These are phyloP conservation scores for Rhizophora mangle DNA, from an alignment of 345 rosid genomes.

Conservation along the genomic window DNA sequence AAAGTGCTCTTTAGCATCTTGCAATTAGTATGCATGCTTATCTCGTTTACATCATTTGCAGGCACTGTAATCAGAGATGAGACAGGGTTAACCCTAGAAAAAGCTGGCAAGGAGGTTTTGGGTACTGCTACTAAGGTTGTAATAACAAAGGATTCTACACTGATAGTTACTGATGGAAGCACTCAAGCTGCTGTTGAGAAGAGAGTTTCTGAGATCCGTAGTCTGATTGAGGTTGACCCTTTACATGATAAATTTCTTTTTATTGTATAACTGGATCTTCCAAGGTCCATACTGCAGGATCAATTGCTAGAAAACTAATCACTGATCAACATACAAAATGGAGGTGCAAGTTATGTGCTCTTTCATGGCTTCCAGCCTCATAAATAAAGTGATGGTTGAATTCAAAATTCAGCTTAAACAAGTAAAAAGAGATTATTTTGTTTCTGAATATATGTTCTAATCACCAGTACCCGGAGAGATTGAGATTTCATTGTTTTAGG, in stretches of 20 bases:
- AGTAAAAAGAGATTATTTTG: too few species aligned
- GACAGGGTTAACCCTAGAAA: slow-evolving; percentile 62
- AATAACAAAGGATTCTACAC: slow-evolving; percentile 73
- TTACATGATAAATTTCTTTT: not conserved
- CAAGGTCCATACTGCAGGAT: slow-evolving; percentile 5
- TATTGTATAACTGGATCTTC: not conserved
- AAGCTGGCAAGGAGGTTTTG: slow-evolving; percentile 70
- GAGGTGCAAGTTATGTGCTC: too few species aligned
- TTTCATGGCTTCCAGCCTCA: too few species aligned
- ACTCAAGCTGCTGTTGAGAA: slow-evolving; percentile 58
- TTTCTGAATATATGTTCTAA: too few species aligned
- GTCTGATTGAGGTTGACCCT: slow-evolving; percentile 57
- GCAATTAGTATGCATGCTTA: not conserved
- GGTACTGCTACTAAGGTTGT: slow-evolving; percentile 70
- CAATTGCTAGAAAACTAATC: slow-evolving; percentile 1
- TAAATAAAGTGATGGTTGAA: too few species aligned
- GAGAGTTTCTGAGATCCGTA: slow-evolving; percentile 67
- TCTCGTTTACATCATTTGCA: slow-evolving; percentile 25
- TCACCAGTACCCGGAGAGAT: not conserved
- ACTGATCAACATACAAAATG: too few species aligned
- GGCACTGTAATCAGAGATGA: slow-evolving; percentile 90
- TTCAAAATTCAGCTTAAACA: too few species aligned
- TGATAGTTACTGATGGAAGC: slow-evolving; percentile 73
- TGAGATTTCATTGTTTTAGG: not conserved
- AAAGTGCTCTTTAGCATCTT: too few species aligned